A percentile compares a stretch with the other conserved stretches of the same genome.
These are phyloP conservation scores for Botrytis galanthina DNA, from an alignment of 2,329 filamentous ascomycete species.

Conservation along the genomic window DNA sequence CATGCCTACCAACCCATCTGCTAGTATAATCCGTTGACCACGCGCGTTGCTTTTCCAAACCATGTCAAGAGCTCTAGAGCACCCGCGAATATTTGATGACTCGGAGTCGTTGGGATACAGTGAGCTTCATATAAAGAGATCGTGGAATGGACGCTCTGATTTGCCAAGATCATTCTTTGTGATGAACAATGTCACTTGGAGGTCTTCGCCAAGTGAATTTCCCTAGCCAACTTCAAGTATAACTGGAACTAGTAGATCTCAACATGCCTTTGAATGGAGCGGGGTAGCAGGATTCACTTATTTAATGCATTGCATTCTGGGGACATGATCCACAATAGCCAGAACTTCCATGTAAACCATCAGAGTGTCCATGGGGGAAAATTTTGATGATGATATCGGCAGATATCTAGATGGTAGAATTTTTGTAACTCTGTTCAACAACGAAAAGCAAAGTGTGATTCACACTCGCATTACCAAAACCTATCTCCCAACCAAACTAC, in stretches of 20 bases:
- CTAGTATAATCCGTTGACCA: neutral
- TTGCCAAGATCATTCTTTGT: neutral
- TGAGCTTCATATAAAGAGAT: neutral
- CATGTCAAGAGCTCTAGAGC: neutral
- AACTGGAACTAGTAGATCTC: neutral
- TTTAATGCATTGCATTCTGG: neutral
- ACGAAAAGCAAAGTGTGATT: neutral
- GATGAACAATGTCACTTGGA: neutral
- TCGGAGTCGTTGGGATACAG: neutral
- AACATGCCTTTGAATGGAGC: neutral
- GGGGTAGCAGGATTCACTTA: neutral
- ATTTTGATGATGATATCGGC: neutral
- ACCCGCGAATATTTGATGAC: neutral
- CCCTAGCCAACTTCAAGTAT: neutral
- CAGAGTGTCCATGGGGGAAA: no score
- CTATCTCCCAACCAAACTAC: no score
- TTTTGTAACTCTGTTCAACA: neutral
- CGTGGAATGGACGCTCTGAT: neutral
- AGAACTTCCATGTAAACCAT: no score
- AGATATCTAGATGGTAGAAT: neutral
- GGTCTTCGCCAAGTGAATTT: neutral
- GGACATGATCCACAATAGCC: neutral
- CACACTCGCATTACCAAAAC: neutral
- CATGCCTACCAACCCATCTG: no score
- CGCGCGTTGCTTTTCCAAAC: neutral